These are phyloP conservation scores for Henckelia pumila DNA, from an alignment of 257 asterid genomes.

Conservation along the genomic window DNA sequence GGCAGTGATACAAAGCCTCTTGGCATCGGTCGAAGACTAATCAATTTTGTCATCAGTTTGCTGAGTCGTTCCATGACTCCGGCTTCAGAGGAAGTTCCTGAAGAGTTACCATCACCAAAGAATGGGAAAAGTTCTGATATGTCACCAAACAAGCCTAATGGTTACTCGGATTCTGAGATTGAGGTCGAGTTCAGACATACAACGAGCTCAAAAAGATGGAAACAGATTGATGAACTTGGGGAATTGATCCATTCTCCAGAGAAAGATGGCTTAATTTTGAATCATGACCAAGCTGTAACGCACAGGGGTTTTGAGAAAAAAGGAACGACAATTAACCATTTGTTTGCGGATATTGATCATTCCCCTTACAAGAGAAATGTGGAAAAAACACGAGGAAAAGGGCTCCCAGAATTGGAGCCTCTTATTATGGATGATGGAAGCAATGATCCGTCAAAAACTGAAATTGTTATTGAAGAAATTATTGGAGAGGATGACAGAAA, in stretches of 20 bases:
- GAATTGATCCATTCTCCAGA: neutral
- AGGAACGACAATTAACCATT: neutral
- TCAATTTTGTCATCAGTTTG: neutral
- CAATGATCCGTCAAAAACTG: neutral
- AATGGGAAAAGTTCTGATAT: too few species aligned
- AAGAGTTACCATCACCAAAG: neutral
- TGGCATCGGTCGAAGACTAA: neutral
- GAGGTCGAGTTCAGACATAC: neutral
- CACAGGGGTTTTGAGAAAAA: neutral
- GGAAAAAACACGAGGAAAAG: neutral
- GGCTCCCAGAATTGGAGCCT: neutral
- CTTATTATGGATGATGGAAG: neutral
- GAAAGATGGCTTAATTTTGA: conserved; percentile 9
- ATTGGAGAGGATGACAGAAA: neutral
- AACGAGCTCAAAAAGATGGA: conserved; percentile 2
- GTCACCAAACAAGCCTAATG: neutral
- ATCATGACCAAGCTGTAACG: neutral
- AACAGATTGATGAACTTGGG: neutral
- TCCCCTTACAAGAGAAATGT: neutral
- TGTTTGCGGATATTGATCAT: neutral
- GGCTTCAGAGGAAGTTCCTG: neutral
- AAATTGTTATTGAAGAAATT: neutral
- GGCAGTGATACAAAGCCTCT: neutral
- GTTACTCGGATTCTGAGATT: conserved; percentile 19
- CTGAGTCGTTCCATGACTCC: neutral